Evolutionary conservation across 2,329 filamentous ascomycete genomes (phyloP), one percentile per base, ranked within the genome.

Genomic region (Paracorniculantispora psalliotae): DNA sequence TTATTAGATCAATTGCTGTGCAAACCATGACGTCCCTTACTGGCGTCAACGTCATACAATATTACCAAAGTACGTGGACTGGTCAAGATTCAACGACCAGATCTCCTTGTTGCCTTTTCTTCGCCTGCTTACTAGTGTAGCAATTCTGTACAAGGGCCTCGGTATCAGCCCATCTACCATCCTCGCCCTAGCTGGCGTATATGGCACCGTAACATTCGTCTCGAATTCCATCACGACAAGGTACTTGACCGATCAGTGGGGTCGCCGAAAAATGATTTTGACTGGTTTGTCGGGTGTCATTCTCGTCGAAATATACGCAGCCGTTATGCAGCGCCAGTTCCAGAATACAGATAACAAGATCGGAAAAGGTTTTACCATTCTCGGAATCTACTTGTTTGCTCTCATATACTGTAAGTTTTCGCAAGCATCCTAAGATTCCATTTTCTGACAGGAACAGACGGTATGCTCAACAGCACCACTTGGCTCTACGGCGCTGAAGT

Each of bases 311-410:
- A 83, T 84, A 55, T 85, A 85, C 63, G 75, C 81, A 0, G 80
- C 82, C 1, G 77, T 84, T 44, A 84, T 85, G 80, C 82, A 85
- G 67, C 73, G 74, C 28, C 67, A 77, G 48, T 85, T 84, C 65
- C 80, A 84, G 64, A 72, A 81, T 61, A 81, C 78, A 0, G 67
- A 81, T 59, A 84, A 84, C 65, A 69, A 71, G 4, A 65, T 83
- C 28, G 82, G 82, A 39, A 84, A 85, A 64, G 82, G 81, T 0
- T 85, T 85, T 65, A 80, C 82, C 1, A 77, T 85, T 28, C 69
- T 85, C 1, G 82, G 81, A 0, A 84, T 85, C 26, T 85, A 84
- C 61, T 71, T 85, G 0, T 85, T 84, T 61, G 82, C 80, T 1
- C 76, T 83, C 2, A 73, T 69, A 19, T 85, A 83, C 63, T 84